Evolutionary conservation across 2,329 filamentous ascomycete genomes (phyloP).

Genomic region (Graphilbum ipis-grandicollis): DNA sequence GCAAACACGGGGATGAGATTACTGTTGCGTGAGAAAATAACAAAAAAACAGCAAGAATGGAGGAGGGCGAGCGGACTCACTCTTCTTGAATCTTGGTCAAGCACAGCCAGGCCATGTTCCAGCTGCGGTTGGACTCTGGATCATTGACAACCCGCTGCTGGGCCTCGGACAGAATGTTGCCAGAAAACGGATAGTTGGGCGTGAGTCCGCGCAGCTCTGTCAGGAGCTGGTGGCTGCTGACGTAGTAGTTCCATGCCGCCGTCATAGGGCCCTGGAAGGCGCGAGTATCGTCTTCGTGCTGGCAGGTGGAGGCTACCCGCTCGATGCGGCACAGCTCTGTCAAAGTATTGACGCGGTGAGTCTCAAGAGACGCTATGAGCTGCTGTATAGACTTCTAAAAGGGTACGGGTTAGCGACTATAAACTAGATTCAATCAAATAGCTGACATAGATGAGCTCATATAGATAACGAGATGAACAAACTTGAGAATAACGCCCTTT

Average conservation of each 20-base stretch:
- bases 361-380: slow-evolving; percentile 44
- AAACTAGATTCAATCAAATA: too few relatives aligned
- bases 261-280: slow-evolving; percentile 49
- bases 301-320: slow-evolving; percentile 39
- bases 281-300: slow-evolving; percentile 39
- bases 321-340: slow-evolving; percentile 58
- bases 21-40: slow-evolving; percentile 16
- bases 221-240: slow-evolving; percentile 51
- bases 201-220: slow-evolving; percentile 54
- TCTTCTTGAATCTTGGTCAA: slow-evolving; percentile 47
- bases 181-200: slow-evolving; percentile 48
- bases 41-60: neutral
- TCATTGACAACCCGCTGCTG: slow-evolving; percentile 45
- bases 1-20: slow-evolving; percentile 45
- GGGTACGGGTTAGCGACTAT: too few relatives aligned
- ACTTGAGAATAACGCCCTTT: too few relatives aligned
- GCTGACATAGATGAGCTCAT: too few relatives aligned
- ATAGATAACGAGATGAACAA: too few relatives aligned
- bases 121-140: slow-evolving; percentile 49
- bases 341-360: slow-evolving; percentile 56
- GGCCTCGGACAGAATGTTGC: slow-evolving; percentile 46
- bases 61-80: slow-evolving; percentile 27
- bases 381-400: too few relatives aligned
- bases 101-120: slow-evolving; percentile 62
- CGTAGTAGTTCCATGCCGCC: slow-evolving; percentile 53